Base-by-base conservation (phyloP, 176 grass and related monocot genomes). In the Aegilops sharonensis region DNA sequence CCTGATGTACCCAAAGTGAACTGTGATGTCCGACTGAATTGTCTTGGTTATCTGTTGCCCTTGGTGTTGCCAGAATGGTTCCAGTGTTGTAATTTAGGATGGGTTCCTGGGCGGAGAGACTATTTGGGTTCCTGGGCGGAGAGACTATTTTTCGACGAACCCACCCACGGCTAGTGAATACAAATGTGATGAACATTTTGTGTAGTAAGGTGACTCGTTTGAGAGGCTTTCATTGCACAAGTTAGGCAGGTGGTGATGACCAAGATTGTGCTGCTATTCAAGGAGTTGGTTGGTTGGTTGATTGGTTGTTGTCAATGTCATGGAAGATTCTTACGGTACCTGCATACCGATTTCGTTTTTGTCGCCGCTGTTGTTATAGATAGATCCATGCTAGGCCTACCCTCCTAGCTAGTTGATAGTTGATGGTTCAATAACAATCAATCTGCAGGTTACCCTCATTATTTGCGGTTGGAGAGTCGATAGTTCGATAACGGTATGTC, bases 1-100 rank as follows among this genome's bases (percentile, higher is more conserved):
- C 50, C 70, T 85, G 62, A 81, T 90, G 75, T 71, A 31, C 43
- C 68, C 11, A 47, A 3, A 57, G 5, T 57, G 0, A 64, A 81
- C 35, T 56, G 8, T 63, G 32, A 78, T 77, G 18, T 65, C 32
- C 56, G 34, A 84, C 64, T 64, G 48, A 68, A 61, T 79, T 59
- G 50, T 21, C 69, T 64, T 78, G 31, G 27, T 50, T 82, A 1
- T 63, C n/a, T 60, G 12, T 23, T 75, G 4, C 79, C 40, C 30
- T 8, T 74, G 23, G 6, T 48, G 60, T 24, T 81, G 62, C 20
- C 25, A n/a, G 47, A 68, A 68, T 70, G 63, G 48, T 85, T 57
- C 21, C 13, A 15, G 47, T 48, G 47, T 50, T 5, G 4, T 14
- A 14, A 24, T 25, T 20, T 68, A 9, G 13, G 20, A 1, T 2